phyloP scores from a whole-genome alignment of 2,329 filamentous ascomycete genomes.

The Diaporthe capsici region DNA sequence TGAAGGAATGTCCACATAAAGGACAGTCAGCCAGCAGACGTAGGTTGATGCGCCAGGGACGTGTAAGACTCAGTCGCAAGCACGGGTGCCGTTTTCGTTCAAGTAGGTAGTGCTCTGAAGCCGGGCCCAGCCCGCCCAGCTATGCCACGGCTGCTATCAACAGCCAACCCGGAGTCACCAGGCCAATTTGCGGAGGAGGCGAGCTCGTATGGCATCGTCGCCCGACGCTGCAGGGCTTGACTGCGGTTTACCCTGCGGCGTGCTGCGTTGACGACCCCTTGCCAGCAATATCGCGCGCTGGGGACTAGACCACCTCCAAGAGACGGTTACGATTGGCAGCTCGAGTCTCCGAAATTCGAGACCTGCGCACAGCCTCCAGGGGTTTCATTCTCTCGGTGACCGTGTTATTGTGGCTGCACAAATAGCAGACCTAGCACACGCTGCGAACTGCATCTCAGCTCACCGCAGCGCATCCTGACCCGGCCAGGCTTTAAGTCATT shows the following conservation, averaged over 20 bases:
- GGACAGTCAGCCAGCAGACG: not conserved
- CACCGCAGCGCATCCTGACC: not conserved
- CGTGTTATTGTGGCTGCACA: not conserved
- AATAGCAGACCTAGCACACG: not conserved
- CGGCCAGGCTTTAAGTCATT: not conserved
- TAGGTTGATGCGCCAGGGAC: not conserved
- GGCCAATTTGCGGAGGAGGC: not conserved
- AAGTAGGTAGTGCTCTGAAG: not conserved
- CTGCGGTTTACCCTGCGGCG: not conserved
- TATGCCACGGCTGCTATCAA: too few relatives aligned
- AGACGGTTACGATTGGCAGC: conserved; percentile 19
- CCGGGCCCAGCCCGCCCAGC: not conserved
- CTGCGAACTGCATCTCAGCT: not conserved
- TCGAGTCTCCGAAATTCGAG: conserved; percentile 3
- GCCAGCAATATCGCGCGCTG: not conserved
- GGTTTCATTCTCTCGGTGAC: not conserved
- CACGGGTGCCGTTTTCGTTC: not conserved
- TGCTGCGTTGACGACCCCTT: not conserved
- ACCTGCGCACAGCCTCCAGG: conserved; percentile 24
- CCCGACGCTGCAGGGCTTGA: not conserved
- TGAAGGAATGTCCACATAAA: not conserved
- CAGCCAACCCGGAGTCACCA: too few relatives aligned
- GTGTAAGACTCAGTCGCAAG: not conserved
- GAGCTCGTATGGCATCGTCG: not conserved
- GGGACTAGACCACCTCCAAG: not conserved